phyloP scores from a whole-genome alignment of 1,284 basidiomycete species.

The Rhodotorula sp. region DNA sequence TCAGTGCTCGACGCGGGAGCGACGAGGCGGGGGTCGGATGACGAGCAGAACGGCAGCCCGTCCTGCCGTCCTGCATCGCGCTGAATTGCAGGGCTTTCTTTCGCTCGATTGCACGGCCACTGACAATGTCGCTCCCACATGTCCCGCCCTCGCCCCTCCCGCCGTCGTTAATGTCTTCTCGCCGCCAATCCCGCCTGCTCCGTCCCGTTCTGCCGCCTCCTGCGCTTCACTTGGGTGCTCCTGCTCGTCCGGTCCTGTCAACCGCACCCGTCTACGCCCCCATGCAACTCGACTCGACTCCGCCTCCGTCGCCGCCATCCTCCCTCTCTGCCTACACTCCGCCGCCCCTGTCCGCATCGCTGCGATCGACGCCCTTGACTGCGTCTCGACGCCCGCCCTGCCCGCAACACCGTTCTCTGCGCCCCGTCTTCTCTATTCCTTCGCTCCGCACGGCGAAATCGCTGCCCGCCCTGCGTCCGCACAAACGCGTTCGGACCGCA shows the following conservation, averaged over 20 bases:
- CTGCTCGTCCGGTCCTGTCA: not conserved
- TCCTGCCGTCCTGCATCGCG: no score
- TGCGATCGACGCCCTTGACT: not conserved
- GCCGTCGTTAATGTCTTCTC: slow-evolving; percentile 5
- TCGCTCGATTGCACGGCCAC: not conserved
- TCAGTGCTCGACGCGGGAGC: not conserved
- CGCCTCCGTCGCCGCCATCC: slow-evolving; percentile 1
- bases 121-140: not conserved
- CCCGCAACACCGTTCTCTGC: not conserved
- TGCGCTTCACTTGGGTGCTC: no score
- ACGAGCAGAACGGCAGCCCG: not conserved
- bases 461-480: slow-evolving; percentile 12
- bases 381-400: not conserved
- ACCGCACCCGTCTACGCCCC: not conserved
- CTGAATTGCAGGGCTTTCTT: not conserved
- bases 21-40: not conserved
- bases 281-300: not conserved
- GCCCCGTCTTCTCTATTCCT: not conserved
- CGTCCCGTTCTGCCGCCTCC: not conserved
- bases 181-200: slow-evolving; percentile 2
- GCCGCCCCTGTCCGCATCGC: not conserved
- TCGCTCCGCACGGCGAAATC: slow-evolving; percentile 22
- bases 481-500: slow-evolving; percentile 20
- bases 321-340: not conserved
- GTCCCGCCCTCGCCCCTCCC: not conserved